Base-by-base conservation (phyloP, 768 basidiomycete species). In the Trametes villosa region DNA sequence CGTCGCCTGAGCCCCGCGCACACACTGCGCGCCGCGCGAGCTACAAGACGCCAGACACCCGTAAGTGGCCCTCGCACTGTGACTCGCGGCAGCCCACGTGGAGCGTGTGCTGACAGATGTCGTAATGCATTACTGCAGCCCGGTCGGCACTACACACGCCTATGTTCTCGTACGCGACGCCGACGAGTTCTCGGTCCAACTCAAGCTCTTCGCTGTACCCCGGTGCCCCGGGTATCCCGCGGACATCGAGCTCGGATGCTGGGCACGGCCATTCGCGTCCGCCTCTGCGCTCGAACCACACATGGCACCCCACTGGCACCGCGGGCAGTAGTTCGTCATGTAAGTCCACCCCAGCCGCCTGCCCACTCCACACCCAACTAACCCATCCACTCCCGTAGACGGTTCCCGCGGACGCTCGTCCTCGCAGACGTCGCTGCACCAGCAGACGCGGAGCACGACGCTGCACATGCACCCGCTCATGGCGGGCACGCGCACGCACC, bases 381-480 rank as follows among this genome's bases (percentile, higher is more conserved):
- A 59, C 57, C 31, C 44, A 30, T 26, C 59, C 55, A 52, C 27
- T 29, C 46, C 27, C 24, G 31, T 24, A 71, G 70, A 65, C 42
- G 70, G 70, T 53, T 69, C 68, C 33, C 65, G 63, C 57, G 67
- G 36, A 61, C 68, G 56, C 62, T 67, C 70, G 42, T 50, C 49
- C 22, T 55, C 65, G 57, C 61, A 62, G 62, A 54, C 64, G 42
- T 55, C 66, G 61, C 42, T 63, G 54, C 42, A 66, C 42, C 69
- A 69, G 64, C 66, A 78, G 66, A 64, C 69, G 26, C 70, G 66
- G 55, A 71, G 74, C 17, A 65, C 68, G 5, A 71, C 79, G 40
- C 68, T 84, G 26, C 80, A 84, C 67, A 84, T 88, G 81, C 87
- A 88, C 66, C 87, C 87, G 5, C 72, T 88, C 0, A 78, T 88